Evolutionary conservation across 1,139 yeast genomes (phyloP).

Genomic region (Protomyces inouyei): DNA sequence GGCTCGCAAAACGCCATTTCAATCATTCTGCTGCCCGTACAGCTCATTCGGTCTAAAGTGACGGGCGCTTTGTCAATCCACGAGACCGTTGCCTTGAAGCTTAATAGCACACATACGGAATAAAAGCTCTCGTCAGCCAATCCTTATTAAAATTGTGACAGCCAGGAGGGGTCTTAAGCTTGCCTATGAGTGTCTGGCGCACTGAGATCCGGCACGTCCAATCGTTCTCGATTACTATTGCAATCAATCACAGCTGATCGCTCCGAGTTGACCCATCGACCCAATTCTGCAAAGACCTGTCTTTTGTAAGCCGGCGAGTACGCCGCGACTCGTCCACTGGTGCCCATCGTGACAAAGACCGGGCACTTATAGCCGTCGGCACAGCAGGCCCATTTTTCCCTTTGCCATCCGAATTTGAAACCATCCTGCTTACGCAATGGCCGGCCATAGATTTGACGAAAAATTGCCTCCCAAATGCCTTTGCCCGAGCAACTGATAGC

Average conservation of each 20-base stretch:
- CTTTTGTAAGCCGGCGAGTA: conserved; percentile 48
- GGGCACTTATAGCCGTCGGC: conserved; percentile 27
- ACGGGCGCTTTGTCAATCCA: too few species aligned
- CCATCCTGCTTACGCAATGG: conserved; percentile 29
- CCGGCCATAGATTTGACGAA: conserved; percentile 40
- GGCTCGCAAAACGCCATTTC: too few species aligned
- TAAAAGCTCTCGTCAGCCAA: too few species aligned
- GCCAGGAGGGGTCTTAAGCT: too few species aligned
- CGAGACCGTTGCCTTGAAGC: too few species aligned
- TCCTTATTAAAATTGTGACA: too few species aligned
- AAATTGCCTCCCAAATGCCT: conserved; percentile 69
- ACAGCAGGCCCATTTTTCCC: conserved; percentile 31
- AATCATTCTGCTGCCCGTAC: too few species aligned
- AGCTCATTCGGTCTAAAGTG: too few species aligned
- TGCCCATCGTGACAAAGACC: conserved; percentile 65
- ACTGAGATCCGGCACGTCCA: neutral
- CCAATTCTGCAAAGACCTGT: conserved; percentile 48
- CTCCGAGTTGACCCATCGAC: conserved; percentile 26
- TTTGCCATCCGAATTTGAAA: conserved; percentile 55
- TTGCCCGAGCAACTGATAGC: conserved; percentile 63
- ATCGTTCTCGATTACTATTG: neutral
- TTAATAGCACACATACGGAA: too few species aligned
- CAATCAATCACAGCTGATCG: neutral
- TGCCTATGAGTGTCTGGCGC: too few species aligned
- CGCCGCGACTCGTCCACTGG: conserved; percentile 68